phyloP scores from a whole-genome alignment of 2,329 filamentous ascomycete genomes.

The Colletotrichum salicis region DNA sequence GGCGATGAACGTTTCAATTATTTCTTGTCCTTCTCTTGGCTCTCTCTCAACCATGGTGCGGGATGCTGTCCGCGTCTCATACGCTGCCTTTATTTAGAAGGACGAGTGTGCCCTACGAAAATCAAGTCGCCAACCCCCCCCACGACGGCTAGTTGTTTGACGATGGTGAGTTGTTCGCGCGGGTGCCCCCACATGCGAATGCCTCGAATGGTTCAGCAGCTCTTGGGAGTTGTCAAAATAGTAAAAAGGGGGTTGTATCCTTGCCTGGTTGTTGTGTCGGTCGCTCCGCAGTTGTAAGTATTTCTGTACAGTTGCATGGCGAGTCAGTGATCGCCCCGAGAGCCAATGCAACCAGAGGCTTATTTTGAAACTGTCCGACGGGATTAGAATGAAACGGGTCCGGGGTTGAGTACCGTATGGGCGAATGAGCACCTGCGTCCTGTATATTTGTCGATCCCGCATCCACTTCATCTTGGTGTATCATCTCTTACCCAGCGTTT shows the following conservation, averaged over 20 bases:
- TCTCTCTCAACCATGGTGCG: neutral
- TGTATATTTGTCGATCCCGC: neutral
- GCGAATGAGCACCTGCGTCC: neutral
- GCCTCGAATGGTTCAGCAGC: neutral
- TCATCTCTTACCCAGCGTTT: neutral
- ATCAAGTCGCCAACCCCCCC: neutral
- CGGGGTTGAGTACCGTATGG: neutral
- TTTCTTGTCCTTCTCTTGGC: constrained; percentile 21
- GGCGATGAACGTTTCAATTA: constrained; percentile 33
- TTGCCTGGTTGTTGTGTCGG: constrained; percentile 5
- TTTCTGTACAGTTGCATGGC: constrained; percentile 2
- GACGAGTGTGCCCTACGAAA: neutral
- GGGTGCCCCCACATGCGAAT: neutral
- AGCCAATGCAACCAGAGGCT: constrained; percentile 19
- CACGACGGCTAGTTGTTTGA: neutral
- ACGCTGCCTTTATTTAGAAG: constrained; percentile 20
- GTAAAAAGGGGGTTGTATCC: constrained; percentile 24
- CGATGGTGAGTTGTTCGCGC: neutral
- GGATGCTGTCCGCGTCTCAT: constrained; percentile 23
- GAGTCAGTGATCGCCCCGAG: constrained; percentile 20
- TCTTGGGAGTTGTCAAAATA: constrained; percentile 29
- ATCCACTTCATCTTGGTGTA: neutral
- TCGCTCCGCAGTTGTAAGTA: neutral
- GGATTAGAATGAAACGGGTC: constrained; percentile 22
- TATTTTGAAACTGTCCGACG: constrained; percentile 22